A percentile compares a stretch with the other conserved stretches of the same genome.
phyloP scores from a whole-genome alignment of 2,329 filamentous ascomycete species.

The Colletotrichum gloeosporioides region DNA sequence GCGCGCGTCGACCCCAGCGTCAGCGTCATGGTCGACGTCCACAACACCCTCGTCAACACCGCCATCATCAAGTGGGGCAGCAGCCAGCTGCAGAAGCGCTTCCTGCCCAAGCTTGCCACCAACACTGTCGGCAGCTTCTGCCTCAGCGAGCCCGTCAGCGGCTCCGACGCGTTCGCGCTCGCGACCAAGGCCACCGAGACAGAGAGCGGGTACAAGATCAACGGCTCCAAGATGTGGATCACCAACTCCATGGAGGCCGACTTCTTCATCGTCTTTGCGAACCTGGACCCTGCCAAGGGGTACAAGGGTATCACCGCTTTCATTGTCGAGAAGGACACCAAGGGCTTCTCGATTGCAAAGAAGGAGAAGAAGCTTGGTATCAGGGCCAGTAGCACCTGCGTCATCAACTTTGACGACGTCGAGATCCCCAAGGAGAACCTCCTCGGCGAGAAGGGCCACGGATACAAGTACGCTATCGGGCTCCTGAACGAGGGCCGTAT shows the following conservation, averaged over 20 bases:
- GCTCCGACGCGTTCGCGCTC: constrained; percentile 94
- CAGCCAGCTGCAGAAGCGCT: constrained; percentile 79
- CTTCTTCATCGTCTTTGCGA: constrained; percentile 98
- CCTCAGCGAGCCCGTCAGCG: constrained; percentile 88
- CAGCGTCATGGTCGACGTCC: constrained; percentile 93
- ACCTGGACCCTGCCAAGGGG: constrained; percentile 87
- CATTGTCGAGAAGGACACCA: constrained; percentile 86
- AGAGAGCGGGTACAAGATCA: constrained; percentile 82
- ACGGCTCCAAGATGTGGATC: constrained; percentile 99
- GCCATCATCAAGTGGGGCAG: constrained; percentile 86
- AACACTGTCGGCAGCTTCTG: constrained; percentile 92
- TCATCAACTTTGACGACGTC: constrained; percentile 97
- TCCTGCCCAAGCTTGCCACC: constrained; percentile 88
- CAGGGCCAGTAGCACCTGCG: constrained; percentile 92
- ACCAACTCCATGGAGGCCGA: constrained; percentile 94
- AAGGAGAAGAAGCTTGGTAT: constrained; percentile 99
- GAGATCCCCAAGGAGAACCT: constrained; percentile 87
- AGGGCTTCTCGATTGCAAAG: constrained; percentile 94
- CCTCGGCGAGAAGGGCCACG: constrained; percentile 85
- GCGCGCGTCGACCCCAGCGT: constrained; percentile 94
- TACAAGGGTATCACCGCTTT: constrained; percentile 99
- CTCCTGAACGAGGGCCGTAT: constrained; percentile 96
- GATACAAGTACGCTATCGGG: constrained; percentile 97
- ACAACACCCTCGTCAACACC: constrained; percentile 98
- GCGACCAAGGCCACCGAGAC: constrained; percentile 90